A percentile compares a stretch with the other conserved stretches of the same genome.
These are phyloP conservation scores for Haberlea rhodopensis DNA, from an alignment of 257 asterid species.

Conservation along the genomic window DNA sequence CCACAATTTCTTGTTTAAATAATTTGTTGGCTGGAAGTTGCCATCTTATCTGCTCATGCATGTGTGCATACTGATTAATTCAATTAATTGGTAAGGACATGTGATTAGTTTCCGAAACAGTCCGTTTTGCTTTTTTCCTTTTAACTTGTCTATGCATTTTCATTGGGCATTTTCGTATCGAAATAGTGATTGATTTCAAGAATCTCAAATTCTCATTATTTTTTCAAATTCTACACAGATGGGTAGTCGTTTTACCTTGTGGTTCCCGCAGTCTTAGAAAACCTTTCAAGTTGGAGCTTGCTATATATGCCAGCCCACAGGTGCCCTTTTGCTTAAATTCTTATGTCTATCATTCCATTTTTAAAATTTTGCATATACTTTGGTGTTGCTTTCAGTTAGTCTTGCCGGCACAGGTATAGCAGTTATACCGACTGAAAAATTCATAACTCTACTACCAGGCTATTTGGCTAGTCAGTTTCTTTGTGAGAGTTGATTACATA, in stretches of 20 bases:
- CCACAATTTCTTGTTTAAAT: no score
- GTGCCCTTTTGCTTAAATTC: slow-evolving; percentile 29
- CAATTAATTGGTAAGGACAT: no score
- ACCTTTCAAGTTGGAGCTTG: slow-evolving; percentile 94
- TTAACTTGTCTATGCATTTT: slow-evolving; percentile 7
- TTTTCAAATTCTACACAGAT: slow-evolving; percentile 41
- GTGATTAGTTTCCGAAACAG: not conserved
- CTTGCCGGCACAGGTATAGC: no score
- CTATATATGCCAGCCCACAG: slow-evolving; percentile 62
- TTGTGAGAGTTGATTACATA: no score
- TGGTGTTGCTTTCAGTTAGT: no score
- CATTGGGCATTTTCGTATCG: not conserved
- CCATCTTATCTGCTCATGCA: no score
- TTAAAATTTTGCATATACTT: no score
- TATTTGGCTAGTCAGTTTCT: no score
- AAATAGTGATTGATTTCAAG: not conserved
- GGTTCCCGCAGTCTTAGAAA: slow-evolving; percentile 64
- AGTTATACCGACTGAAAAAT: no score
- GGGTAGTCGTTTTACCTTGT: slow-evolving; percentile 88
- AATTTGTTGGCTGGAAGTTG: no score
- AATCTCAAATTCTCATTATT: not conserved
- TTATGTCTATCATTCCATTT: not conserved
- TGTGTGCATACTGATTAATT: no score
- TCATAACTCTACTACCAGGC: no score
- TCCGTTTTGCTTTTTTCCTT: not conserved